phyloP scores from a whole-genome alignment of 495 filamentous ascomycete genomes.

The Neurospora sp. region DNA sequence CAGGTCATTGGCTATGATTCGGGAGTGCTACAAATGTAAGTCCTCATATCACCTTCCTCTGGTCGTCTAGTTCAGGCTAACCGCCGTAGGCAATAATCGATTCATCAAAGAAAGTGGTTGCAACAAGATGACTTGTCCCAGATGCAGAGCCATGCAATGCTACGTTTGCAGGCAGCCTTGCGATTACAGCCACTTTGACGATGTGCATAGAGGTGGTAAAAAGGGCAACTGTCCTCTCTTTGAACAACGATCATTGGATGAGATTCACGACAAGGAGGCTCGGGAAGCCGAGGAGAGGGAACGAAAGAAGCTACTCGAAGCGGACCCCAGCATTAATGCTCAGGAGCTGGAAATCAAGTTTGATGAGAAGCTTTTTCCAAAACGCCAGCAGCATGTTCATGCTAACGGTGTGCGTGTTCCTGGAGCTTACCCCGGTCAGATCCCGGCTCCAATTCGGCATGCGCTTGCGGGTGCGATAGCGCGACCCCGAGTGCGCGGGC shows the following conservation, averaged over 20 bases:
- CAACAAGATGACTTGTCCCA: slow-evolving; percentile 67
- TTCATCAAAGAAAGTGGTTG: slow-evolving; percentile 73
- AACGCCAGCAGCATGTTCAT: slow-evolving; percentile 24
- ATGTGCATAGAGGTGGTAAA: slow-evolving; percentile 32
- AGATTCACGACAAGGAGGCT: slow-evolving; percentile 57
- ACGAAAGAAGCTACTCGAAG: slow-evolving; percentile 42
- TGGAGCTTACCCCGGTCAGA: background rate
- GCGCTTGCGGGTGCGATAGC: background rate
- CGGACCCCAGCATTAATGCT: slow-evolving; percentile 50
- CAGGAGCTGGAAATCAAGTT: slow-evolving; percentile 49
- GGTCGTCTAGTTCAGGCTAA: slow-evolving; percentile 13
- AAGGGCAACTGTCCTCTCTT: slow-evolving; percentile 53
- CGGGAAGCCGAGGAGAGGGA: slow-evolving; percentile 51
- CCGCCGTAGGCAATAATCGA: slow-evolving; percentile 37
- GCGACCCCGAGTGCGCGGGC: background rate
- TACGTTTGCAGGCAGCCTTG: slow-evolving; percentile 61
- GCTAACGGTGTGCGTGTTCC: background rate
- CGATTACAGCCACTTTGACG: slow-evolving; percentile 44
- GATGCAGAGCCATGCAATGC: slow-evolving; percentile 53
- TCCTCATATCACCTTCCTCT: background rate
- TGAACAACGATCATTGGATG: slow-evolving; percentile 41
- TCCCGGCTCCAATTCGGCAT: background rate
- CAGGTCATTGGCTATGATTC: slow-evolving; percentile 67
- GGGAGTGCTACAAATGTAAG: slow-evolving; percentile 60
- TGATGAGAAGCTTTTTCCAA: slow-evolving; percentile 39